phyloP scores from a whole-genome alignment of 2,329 filamentous ascomycete genomes.

The Myotisia sp. region DNA sequence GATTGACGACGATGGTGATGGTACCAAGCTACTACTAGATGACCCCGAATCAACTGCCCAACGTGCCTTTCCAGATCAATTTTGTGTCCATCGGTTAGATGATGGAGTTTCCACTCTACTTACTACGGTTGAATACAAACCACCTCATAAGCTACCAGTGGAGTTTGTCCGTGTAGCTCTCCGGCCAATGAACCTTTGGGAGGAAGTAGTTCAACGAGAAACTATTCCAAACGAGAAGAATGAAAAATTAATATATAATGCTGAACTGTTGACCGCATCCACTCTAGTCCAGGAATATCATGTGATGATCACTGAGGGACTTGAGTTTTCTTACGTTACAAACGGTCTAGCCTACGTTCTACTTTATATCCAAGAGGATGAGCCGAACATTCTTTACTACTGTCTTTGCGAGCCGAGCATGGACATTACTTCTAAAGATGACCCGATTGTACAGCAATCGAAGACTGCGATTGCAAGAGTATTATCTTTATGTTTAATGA shows the following conservation, averaged over 20 bases:
- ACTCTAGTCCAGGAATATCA: conserved; percentile 10
- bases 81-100: conserved; percentile 10
- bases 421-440: conserved; percentile 10
- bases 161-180: conserved; percentile 11
- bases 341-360: conserved; percentile 6
- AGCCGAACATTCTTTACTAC: conserved; percentile 18
- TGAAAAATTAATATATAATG: conserved; percentile 15
- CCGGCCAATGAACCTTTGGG: conserved; percentile 11
- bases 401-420: conserved; percentile 17
- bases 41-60: conserved; percentile 6
- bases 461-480: conserved; percentile 14
- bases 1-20: conserved; percentile 11
- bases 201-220: conserved; percentile 13
- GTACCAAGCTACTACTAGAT: background rate
- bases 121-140: conserved; percentile 13
- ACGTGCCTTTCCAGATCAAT: conserved; percentile 13
- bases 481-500: conserved; percentile 16
- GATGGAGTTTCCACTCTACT: conserved; percentile 1
- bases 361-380: conserved; percentile 13
- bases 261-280: conserved; percentile 13
- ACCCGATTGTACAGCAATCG: conserved; percentile 8
- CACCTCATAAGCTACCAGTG: conserved; percentile 14
- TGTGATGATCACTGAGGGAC: conserved; percentile 10
- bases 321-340: conserved; percentile 9
- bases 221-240: conserved; percentile 10